Percentiles rank a stretch among this genome's conserved stretches.
Conservation (phyloP, 1,284 basidiomycete species). For the Papiliotrema flavescens region DNA sequence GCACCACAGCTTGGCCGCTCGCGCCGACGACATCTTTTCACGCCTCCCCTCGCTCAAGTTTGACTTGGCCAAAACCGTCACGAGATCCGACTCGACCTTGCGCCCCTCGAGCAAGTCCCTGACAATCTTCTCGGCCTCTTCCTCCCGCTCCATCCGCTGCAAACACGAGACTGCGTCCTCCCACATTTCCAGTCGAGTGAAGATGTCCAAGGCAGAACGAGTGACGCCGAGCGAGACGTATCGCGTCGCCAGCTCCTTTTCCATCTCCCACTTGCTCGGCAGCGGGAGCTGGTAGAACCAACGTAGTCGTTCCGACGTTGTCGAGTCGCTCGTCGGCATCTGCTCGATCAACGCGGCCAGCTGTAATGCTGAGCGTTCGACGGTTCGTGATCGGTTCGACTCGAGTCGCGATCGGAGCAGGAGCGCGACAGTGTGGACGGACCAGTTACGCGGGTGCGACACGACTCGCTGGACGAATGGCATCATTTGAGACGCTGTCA, state of each 20-base stretch:
- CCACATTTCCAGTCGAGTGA: conserved; percentile 93
- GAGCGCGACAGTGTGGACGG: conserved; percentile 88
- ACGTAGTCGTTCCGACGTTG: conserved; percentile 62
- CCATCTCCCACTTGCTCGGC: conserved; percentile 86
- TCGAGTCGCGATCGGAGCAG: conserved; percentile 86
- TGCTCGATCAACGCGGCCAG: conserved; percentile 91
- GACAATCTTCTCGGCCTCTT: conserved; percentile 73
- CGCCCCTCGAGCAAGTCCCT: conserved; percentile 75
- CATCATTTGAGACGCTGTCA: conserved; percentile 83
- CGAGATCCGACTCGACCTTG: conserved; percentile 73
- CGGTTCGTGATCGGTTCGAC: conserved; percentile 76
- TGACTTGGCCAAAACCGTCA: conserved; percentile 61
- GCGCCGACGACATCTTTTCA: conserved; percentile 59
- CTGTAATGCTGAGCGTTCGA: conserved; percentile 82
- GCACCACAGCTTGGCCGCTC: conserved; percentile 94
- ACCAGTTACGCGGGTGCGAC: conserved; percentile 85
- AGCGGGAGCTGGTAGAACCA: conserved; percentile 76
- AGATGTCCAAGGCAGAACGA: conserved; percentile 83
- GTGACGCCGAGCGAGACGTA: conserved; percentile 79
- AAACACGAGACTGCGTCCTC: conserved; percentile 87
- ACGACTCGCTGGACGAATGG: conserved; percentile 85
- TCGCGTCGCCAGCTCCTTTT: conserved; percentile 76
- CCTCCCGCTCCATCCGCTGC: conserved; percentile 70
- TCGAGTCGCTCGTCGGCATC: conserved; percentile 75
- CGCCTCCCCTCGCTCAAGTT: conserved; percentile 52